Percentiles rank a stretch among this genome's conserved stretches.
Evolutionary conservation across 2,329 filamentous ascomycete species (phyloP).

Genomic region (Daldinia sp.): DNA sequence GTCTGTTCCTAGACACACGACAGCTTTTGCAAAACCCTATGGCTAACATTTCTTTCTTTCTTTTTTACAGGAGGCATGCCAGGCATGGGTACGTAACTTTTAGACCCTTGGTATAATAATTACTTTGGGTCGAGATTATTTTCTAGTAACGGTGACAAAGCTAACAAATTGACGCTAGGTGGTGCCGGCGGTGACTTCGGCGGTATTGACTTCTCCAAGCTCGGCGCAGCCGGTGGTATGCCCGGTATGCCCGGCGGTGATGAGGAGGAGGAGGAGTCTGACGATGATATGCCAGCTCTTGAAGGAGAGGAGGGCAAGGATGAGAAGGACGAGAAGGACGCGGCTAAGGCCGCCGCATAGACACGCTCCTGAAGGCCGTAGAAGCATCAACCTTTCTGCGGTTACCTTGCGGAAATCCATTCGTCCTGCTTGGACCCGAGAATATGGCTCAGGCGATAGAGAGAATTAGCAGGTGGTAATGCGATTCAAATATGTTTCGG

Average conservation of each 20-base stretch:
- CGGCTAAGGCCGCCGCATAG: conserved; percentile 41
- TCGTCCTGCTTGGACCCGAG: conserved; percentile 37
- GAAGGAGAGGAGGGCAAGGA: conserved; percentile 67
- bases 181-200: conserved; percentile 72
- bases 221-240: conserved; percentile 67
- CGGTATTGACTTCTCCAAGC: conserved; percentile 94
- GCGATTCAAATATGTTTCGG: conserved; percentile 37
- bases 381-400: conserved; percentile 22
- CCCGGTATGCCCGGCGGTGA: conserved; percentile 53
- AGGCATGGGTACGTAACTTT: conserved; percentile 49
- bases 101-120: background rate
- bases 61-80: conserved; percentile 60
- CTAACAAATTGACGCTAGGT: conserved; percentile 38
- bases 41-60: conserved; percentile 30
- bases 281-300: conserved; percentile 85
- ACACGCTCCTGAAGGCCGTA: conserved; percentile 4
- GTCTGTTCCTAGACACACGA: background rate
- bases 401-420: conserved; percentile 22
- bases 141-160: background rate
- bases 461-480: conserved; percentile 31
- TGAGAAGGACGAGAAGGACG: conserved; percentile 54
- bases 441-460: conserved; percentile 32
- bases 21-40: background rate
- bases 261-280: conserved; percentile 64
- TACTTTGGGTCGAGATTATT: background rate